Evolutionary conservation across 2,329 filamentous ascomycete species (phyloP).

Genomic region (Exophiala mesophila): DNA sequence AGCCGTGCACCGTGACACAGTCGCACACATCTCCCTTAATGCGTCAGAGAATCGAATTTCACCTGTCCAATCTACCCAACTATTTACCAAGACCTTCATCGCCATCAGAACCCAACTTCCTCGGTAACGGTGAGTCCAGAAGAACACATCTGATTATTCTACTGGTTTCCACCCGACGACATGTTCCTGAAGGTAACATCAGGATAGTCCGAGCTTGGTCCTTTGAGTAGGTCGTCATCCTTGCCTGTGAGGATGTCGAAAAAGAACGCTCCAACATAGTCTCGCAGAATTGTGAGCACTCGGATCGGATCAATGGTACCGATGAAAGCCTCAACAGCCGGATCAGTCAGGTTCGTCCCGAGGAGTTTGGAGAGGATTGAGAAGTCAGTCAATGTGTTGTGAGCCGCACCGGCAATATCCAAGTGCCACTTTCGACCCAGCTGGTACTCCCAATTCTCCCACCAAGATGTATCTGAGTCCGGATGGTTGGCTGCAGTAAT

Average conservation of each 20-base stretch:
- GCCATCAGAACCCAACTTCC: too few relatives aligned
- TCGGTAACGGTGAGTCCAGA: too few relatives aligned
- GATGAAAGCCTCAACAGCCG: slow-evolving; percentile 7
- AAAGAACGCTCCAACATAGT: slow-evolving; percentile 23
- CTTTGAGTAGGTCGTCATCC: slow-evolving; percentile 14
- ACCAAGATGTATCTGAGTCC: slow-evolving; percentile 18
- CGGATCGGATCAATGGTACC: slow-evolving; percentile 19
- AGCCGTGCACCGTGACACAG: too few relatives aligned
- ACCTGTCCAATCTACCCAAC: too few relatives aligned
- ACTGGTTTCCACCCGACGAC: slow-evolving; percentile 1
- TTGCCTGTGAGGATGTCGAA: slow-evolving; percentile 14
- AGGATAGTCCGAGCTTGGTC: slow-evolving; percentile 20
- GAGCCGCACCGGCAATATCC: slow-evolving; percentile 10
- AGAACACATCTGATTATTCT: too few relatives aligned
- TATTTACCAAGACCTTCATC: too few relatives aligned
- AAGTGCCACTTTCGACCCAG: slow-evolving; percentile 19
- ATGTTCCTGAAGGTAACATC: slow-evolving; percentile 15
- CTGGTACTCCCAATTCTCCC: slow-evolving; percentile 18
- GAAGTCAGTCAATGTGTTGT: slow-evolving; percentile 24
- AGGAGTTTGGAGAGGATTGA: slow-evolving; percentile 18
- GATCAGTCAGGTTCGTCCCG: slow-evolving; percentile 8
- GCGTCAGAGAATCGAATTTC: too few relatives aligned
- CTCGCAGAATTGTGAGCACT: slow-evolving; percentile 15
- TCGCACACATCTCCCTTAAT: too few relatives aligned
- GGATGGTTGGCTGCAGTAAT: slow-evolving; percentile 15